These are phyloP conservation scores for Microglena sp. DNA, from an alignment of 139 green algal species.

Conservation along the genomic window DNA sequence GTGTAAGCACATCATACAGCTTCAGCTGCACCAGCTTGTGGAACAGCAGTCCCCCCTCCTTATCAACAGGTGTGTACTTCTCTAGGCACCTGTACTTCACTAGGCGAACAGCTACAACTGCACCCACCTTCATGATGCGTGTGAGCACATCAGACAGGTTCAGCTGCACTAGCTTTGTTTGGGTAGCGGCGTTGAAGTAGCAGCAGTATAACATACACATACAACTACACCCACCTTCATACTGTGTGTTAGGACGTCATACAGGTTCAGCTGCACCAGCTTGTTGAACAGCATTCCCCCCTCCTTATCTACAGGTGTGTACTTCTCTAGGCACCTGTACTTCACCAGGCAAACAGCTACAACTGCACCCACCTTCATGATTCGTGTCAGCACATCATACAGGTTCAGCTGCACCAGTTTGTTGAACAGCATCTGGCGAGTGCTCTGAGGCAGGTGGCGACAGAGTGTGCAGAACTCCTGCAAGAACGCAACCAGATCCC, in stretches of 20 bases:
- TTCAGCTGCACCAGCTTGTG: constrained; percentile 64
- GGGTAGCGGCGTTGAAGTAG: background rate
- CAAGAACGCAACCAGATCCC: constrained; percentile 78
- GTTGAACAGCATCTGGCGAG: constrained; percentile 50
- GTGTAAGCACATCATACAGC: constrained; percentile 67
- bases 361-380: background rate
- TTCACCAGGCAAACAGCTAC: too few species aligned
- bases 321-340: constrained; percentile 40
- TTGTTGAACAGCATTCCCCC: constrained; percentile 65
- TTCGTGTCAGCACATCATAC: constrained; percentile 56
- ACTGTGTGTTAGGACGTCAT: constrained; percentile 45
- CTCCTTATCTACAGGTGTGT: constrained; percentile 6
- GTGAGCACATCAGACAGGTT: constrained; percentile 35
- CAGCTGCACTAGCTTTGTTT: constrained; percentile 34
- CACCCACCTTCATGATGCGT: constrained; percentile 37
- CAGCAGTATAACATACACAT: too few species aligned
- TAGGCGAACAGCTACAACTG: too few species aligned
- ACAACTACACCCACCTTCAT: background rate
- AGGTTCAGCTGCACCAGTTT: constrained; percentile 74
- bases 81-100: too few species aligned
- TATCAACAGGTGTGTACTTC: too few species aligned
- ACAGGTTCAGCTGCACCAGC: constrained; percentile 76
- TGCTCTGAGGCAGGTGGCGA: constrained; percentile 71
- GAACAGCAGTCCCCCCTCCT: too few species aligned
- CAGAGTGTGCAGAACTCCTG: constrained; percentile 82